Percentiles rank a stretch among this genome's conserved stretches.
phyloP scores from a whole-genome alignment of 2,329 filamentous ascomycete species.

The Cladosporium sp. region DNA sequence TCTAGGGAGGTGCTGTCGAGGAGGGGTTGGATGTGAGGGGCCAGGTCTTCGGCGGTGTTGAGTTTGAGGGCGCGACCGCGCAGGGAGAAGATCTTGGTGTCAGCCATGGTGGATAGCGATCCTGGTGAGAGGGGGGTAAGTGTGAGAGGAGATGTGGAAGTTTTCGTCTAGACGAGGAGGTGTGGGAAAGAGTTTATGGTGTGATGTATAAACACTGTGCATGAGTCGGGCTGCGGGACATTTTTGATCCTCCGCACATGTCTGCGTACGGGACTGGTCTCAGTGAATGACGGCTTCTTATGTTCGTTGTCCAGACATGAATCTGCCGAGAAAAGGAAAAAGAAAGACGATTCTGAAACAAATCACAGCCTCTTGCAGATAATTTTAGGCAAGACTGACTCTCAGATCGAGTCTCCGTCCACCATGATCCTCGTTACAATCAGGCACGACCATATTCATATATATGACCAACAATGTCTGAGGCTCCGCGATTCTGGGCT shows the following conservation, averaged over 20 bases:
- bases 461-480: background rate
- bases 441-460: background rate
- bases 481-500: constrained; percentile 8
- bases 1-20: constrained; percentile 72
- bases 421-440: background rate
- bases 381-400: no score
- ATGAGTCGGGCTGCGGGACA: constrained; percentile 12
- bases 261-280: background rate
- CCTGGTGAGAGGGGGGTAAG: no score
- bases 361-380: no score
- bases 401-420: background rate
- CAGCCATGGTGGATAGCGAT: constrained; percentile 49
- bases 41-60: constrained; percentile 81
- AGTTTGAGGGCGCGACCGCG: constrained; percentile 92
- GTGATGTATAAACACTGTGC: constrained; percentile 1
- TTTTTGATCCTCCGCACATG: background rate
- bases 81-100: constrained; percentile 75
- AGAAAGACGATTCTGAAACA: no score
- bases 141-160: background rate
- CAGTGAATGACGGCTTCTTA: background rate
- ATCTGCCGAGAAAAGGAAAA: no score
- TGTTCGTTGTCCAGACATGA: background rate
- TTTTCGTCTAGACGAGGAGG: constrained; percentile 7
- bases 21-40: constrained; percentile 77
- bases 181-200: background rate